Conservation (phyloP, 2,329 filamentous ascomycete species). For the Aspergillus cejpii region DNA sequence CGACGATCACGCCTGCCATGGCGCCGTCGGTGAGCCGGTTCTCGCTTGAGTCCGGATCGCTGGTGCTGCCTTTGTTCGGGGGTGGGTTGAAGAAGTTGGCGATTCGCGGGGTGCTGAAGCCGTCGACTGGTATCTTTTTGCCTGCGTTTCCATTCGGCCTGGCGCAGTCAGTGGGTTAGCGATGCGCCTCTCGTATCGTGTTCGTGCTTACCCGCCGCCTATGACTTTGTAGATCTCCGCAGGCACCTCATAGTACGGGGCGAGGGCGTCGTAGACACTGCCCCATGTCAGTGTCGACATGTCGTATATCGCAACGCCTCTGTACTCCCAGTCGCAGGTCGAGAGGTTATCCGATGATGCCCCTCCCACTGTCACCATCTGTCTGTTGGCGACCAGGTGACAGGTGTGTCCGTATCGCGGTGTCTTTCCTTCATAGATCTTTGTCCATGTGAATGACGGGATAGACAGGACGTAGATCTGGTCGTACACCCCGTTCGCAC, state of each 20-base stretch:
- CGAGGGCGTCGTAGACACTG: conserved; percentile 24
- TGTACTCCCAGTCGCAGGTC: conserved; percentile 29
- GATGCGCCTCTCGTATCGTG: neutral
- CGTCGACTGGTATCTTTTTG: neutral
- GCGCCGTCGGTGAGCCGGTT: neutral
- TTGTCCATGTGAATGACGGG: conserved; percentile 42
- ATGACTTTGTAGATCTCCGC: conserved; percentile 18
- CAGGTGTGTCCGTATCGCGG: conserved; percentile 41
- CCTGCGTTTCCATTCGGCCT: neutral
- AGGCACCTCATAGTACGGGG: conserved; percentile 24
- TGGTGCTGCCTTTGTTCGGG: neutral
- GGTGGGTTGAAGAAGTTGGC: conserved; percentile 1
- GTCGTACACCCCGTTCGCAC: conserved; percentile 33
- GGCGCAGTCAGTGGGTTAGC: neutral
- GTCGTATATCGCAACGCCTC: conserved; percentile 29
- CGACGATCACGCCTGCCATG: conserved; percentile 1
- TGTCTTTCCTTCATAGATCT: conserved; percentile 30
- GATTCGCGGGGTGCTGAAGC: neutral
- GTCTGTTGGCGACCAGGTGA: conserved; percentile 34
- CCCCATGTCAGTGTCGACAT: conserved; percentile 27
- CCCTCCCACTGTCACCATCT: conserved; percentile 42
- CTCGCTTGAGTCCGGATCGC: neutral
- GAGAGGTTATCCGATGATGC: neutral
- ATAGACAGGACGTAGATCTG: conserved; percentile 41
- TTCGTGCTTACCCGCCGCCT: conserved; percentile 20